Evolutionary conservation across 768 basidiomycete genomes (phyloP).

Genomic region (Tephrocybe sp.): DNA sequence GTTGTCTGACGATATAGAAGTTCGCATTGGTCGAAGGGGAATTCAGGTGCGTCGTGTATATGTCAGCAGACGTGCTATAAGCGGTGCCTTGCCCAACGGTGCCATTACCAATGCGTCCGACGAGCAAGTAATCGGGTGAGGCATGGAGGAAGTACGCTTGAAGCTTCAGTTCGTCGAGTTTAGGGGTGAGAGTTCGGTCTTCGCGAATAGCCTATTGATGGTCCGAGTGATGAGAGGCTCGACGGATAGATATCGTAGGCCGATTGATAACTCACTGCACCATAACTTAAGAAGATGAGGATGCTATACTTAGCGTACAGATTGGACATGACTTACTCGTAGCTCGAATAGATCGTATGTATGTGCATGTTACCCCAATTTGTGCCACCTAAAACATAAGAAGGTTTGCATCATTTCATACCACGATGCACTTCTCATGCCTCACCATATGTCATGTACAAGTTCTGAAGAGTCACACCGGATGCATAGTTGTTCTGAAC

Average conservation of each 20-base stretch:
- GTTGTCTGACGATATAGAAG: slow-evolving; percentile 61
- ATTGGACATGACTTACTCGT: slow-evolving; percentile 25
- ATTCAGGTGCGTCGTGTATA: slow-evolving; percentile 50
- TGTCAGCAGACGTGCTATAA: slow-evolving; percentile 33
- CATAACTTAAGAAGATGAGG: slow-evolving; percentile 18
- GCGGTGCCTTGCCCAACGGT: slow-evolving; percentile 36
- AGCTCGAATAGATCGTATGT: slow-evolving; percentile 36
- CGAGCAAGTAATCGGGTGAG: slow-evolving; percentile 62
- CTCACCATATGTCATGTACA: slow-evolving; percentile 37
- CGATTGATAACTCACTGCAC: slow-evolving; percentile 21
- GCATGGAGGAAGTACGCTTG: slow-evolving; percentile 65
- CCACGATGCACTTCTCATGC: background rate
- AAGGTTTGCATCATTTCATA: background rate
- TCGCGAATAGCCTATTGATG: slow-evolving; percentile 54
- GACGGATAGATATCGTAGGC: too few species aligned
- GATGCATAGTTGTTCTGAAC: slow-evolving; percentile 35
- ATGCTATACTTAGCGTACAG: background rate
- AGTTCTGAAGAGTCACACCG: slow-evolving; percentile 30
- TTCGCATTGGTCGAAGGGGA: slow-evolving; percentile 51
- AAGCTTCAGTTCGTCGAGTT: slow-evolving; percentile 63
- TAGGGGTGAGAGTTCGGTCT: slow-evolving; percentile 50
- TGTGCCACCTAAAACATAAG: slow-evolving; percentile 26
- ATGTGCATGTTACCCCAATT: slow-evolving; percentile 38
- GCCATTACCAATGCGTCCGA: slow-evolving; percentile 57
- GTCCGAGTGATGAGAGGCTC: too few species aligned